Percentiles rank a stretch among this genome's conserved stretches.
Evolutionary conservation across 2,329 filamentous ascomycete species (phyloP).

Genomic region (Talaromyces funiculosus): DNA sequence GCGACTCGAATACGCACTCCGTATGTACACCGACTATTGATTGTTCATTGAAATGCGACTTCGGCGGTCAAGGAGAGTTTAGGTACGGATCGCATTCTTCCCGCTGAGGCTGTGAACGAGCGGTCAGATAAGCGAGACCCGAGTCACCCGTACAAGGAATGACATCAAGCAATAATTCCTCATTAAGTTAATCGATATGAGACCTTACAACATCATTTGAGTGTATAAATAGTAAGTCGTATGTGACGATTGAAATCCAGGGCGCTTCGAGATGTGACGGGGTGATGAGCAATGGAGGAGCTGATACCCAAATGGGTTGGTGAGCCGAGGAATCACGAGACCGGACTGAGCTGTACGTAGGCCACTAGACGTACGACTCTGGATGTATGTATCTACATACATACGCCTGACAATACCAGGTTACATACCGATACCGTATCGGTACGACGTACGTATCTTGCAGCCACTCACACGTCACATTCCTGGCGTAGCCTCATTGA

Average conservation of each 20-base stretch:
- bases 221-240: not conserved
- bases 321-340: constrained; percentile 8
- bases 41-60: not conserved
- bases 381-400: not conserved
- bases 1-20: not conserved
- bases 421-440: not conserved
- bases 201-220: not conserved
- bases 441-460: not conserved
- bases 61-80: not conserved
- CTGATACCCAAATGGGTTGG: not conserved
- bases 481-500: not conserved
- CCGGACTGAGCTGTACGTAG: not conserved
- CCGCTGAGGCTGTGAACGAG: not conserved
- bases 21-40: not conserved
- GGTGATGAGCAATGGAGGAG: not conserved
- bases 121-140: not conserved
- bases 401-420: not conserved
- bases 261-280: not conserved
- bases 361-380: not conserved
- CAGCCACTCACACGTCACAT: constrained; percentile 6
- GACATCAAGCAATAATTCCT: not conserved
- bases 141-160: not conserved
- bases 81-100: not conserved
- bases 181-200: not conserved
- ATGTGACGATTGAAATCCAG: not conserved